phyloP scores from a whole-genome alignment of 176 grass and related monocot genomes.

The Paspalum vaginatum region DNA sequence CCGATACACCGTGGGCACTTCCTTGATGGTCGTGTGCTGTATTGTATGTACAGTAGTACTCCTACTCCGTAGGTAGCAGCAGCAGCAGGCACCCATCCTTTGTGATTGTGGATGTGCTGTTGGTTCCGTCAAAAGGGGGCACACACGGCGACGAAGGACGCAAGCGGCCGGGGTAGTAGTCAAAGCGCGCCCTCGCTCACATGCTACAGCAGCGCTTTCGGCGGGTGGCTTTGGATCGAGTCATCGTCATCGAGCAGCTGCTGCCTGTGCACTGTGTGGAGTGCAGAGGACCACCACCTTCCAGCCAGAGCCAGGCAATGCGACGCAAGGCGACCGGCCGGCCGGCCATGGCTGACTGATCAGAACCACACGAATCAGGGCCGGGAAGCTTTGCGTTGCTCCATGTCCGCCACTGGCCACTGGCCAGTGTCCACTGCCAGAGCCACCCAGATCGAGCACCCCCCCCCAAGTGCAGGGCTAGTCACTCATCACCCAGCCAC shows the following conservation, averaged over 20 bases:
- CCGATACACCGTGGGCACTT: not conserved
- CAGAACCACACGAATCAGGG: conserved; percentile 22
- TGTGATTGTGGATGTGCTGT: not conserved
- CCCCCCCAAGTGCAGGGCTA: not conserved
- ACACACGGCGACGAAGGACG: conserved; percentile 10
- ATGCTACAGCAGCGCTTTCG: conserved; percentile 43
- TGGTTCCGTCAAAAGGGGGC: conserved; percentile 14
- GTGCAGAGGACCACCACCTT: conserved; percentile 31
- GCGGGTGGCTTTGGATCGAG: conserved; percentile 32
- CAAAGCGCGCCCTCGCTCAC: conserved; percentile 33
- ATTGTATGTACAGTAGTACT: not conserved
- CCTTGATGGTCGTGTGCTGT: not conserved
- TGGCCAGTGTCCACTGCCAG: not conserved
- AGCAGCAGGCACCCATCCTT: not conserved
- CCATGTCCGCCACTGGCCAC: conserved; percentile 13
- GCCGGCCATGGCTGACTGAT: not conserved
- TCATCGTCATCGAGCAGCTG: not conserved
- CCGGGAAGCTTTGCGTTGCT: too few relatives aligned
- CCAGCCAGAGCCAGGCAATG: not conserved
- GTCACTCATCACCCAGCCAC: not conserved
- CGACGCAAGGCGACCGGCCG: not conserved
- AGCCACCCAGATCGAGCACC: not conserved
- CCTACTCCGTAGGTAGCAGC: not conserved
- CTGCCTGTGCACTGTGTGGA: not conserved
- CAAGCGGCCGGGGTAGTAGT: conserved; percentile 8